These are phyloP conservation scores for Amauroascus verrucosus DNA, from an alignment of 2,329 filamentous ascomycete genomes.

Conservation along the genomic window DNA sequence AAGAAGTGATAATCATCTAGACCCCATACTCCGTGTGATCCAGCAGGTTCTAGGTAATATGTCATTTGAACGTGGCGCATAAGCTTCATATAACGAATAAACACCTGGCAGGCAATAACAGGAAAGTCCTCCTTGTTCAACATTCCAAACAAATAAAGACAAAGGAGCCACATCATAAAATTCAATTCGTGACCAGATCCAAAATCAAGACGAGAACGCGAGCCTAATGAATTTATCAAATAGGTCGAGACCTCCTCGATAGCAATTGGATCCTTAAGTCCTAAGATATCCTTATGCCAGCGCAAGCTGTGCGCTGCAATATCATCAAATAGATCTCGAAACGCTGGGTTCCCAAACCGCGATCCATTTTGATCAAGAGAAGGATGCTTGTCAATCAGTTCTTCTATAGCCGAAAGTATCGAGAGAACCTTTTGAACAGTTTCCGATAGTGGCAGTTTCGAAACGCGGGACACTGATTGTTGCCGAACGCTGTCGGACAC, in stretches of 20 bases:
- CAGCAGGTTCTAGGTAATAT: slow-evolving; percentile 94
- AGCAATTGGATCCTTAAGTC: slow-evolving; percentile 37
- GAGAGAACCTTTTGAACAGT: slow-evolving; percentile 52
- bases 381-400: slow-evolving; percentile 58
- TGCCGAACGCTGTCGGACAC: slow-evolving; percentile 73
- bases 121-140: slow-evolving; percentile 59
- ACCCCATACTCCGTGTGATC: slow-evolving; percentile 96
- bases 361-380: slow-evolving; percentile 79
- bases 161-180: slow-evolving; percentile 94
- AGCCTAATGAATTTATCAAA: slow-evolving; percentile 73
- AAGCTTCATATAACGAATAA: slow-evolving; percentile 68
- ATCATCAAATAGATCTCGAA: slow-evolving; percentile 63
- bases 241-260: slow-evolving; percentile 68
- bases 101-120: slow-evolving; percentile 64
- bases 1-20: slow-evolving; percentile 96
- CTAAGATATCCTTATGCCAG: slow-evolving; percentile 36
- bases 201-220: slow-evolving; percentile 81
- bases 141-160: slow-evolving; percentile 67
- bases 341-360: slow-evolving; percentile 88
- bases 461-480: slow-evolving; percentile 52
- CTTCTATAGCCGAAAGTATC: slow-evolving; percentile 60
- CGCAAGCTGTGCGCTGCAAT: slow-evolving; percentile 30
- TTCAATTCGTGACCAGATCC: slow-evolving; percentile 96
- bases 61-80: slow-evolving; percentile 84
- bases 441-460: slow-evolving; percentile 41